A percentile compares a stretch with the other conserved stretches of the same genome.
Conservation (phyloP, 768 basidiomycete genomes). For the Tylopilus rubrobrunneus region DNA sequence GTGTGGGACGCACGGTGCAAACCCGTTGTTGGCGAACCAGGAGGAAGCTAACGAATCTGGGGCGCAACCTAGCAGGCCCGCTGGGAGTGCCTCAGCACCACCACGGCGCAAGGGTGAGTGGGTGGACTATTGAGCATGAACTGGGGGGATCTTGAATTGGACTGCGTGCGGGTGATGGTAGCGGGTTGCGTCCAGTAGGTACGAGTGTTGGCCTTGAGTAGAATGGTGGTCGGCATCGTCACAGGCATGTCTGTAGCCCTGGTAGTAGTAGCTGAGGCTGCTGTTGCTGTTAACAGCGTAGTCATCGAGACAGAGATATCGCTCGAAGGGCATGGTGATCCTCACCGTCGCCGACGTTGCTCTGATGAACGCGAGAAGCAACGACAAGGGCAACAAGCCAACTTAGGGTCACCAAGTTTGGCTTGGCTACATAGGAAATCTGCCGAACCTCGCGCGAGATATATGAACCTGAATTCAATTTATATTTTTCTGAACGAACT, state of each 20-base stretch:
- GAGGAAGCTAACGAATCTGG: slow-evolving; percentile 32
- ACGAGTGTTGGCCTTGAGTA: background rate
- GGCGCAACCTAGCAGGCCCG: slow-evolving; percentile 31
- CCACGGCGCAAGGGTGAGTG: slow-evolving; percentile 60
- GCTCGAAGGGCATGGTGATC: slow-evolving; percentile 39
- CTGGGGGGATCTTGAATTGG: slow-evolving; percentile 60
- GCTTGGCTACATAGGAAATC: background rate
- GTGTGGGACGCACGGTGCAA: slow-evolving; percentile 27
- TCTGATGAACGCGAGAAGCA: too few relatives aligned
- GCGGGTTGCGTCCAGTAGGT: slow-evolving; percentile 1
- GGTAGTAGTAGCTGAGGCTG: slow-evolving; percentile 8
- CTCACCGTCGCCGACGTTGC: slow-evolving; percentile 1
- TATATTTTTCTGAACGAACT: slow-evolving; percentile 9
- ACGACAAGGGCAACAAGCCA: background rate
- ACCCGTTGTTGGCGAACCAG: slow-evolving; percentile 52
- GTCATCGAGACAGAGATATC: slow-evolving; percentile 33
- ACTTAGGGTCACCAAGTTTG: background rate
- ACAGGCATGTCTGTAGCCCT: slow-evolving; percentile 10
- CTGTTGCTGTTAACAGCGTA: background rate
- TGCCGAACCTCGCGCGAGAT: background rate
- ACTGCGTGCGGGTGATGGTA: slow-evolving; percentile 24
- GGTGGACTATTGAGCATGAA: slow-evolving; percentile 59
- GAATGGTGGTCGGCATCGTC: slow-evolving; percentile 14
- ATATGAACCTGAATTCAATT: slow-evolving; percentile 3
- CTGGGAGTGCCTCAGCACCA: slow-evolving; percentile 69